Conservation (phyloP, 2,329 filamentous ascomycete genomes). For the Zymoseptoria crescenta region DNA sequence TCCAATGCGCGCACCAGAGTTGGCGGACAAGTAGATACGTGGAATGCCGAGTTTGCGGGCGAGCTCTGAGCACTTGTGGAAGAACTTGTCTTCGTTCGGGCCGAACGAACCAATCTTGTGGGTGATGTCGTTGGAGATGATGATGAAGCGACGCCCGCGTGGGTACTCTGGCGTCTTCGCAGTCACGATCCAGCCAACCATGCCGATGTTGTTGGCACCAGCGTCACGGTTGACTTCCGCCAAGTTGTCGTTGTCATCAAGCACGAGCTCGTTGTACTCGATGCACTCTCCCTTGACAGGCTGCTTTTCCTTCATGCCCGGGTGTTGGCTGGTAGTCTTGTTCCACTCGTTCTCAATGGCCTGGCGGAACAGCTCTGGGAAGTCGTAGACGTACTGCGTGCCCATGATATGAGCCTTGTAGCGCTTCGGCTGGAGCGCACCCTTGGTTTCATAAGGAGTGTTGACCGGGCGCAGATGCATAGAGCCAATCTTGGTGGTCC, state of each 20-base stretch:
- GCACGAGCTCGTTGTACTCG: slow-evolving; percentile 85
- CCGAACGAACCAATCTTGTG: slow-evolving; percentile 98
- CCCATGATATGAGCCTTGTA: slow-evolving; percentile 99
- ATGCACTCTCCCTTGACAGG: slow-evolving; percentile 85
- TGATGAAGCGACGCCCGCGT: slow-evolving; percentile 81
- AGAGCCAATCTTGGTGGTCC: slow-evolving; percentile 86
- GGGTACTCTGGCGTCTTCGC: slow-evolving; percentile 95
- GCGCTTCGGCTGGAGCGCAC: slow-evolving; percentile 95
- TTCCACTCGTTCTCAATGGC: slow-evolving; percentile 93
- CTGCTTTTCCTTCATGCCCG: slow-evolving; percentile 68
- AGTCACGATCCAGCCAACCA: slow-evolving; percentile 97
- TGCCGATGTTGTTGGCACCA: slow-evolving; percentile 90
- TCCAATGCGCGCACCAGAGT: slow-evolving; percentile 95
- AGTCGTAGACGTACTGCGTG: slow-evolving; percentile 98
- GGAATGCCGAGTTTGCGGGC: slow-evolving; percentile 91
- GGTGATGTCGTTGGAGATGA: slow-evolving; percentile 98
- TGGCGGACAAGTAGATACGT: slow-evolving; percentile 94
- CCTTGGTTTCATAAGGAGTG: slow-evolving; percentile 94
- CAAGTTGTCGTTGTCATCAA: slow-evolving; percentile 87
- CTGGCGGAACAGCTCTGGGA: slow-evolving; percentile 98
- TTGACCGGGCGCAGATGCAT: slow-evolving; percentile 90
- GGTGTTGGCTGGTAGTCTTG: slow-evolving; percentile 64
- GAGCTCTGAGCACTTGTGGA: slow-evolving; percentile 97
- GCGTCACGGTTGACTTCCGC: slow-evolving; percentile 91
- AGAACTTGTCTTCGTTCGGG: slow-evolving; percentile 93